Evolutionary conservation across 441 rosid genomes (phyloP).

Genomic region (California macrophylla): DNA sequence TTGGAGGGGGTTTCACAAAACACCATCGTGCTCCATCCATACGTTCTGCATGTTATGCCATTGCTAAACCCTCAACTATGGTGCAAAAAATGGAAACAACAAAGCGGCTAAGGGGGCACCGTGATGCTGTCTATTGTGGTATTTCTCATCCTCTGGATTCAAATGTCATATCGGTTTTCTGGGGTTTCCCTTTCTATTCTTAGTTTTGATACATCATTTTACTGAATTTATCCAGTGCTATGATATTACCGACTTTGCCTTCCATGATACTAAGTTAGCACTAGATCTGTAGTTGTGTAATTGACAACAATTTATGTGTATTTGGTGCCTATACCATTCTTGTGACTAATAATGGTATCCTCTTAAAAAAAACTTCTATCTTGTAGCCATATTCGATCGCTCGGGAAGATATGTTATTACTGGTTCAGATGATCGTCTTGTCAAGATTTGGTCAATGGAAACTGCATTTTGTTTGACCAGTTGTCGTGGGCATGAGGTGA

Average conservation of each 20-base stretch:
- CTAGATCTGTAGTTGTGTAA: neutral
- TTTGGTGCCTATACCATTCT: constrained; percentile 4
- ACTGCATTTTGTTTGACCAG: constrained; percentile 98
- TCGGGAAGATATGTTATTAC: constrained; percentile 94
- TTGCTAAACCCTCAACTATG: constrained; percentile 89
- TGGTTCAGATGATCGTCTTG: constrained; percentile 99
- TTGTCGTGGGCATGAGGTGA: constrained; percentile 99
- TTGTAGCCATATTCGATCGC: constrained; percentile 91
- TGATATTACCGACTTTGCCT: neutral
- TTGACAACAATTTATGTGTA: constrained; percentile 1
- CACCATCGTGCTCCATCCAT: constrained; percentile 95
- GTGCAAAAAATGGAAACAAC: constrained; percentile 91
- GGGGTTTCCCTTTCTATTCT: constrained; percentile 4
- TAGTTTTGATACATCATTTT: neutral
- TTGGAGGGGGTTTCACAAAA: constrained; percentile 94
- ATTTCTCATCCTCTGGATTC: constrained; percentile 23
- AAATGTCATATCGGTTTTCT: constrained; percentile 6
- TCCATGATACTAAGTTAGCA: neutral
- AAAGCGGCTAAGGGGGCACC: constrained; percentile 86
- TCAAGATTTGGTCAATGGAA: constrained; percentile 99
- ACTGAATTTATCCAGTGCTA: constrained; percentile 4
- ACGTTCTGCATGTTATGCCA: constrained; percentile 82
- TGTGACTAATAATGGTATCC: constrained; percentile 1
- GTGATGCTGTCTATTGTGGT: constrained; percentile 99
- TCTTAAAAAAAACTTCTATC: constrained; percentile 20